Evolutionary conservation across 805 yeast genomes (phyloP), one percentile per base, ranked within the genome.

Genomic region (Candida nonsorbophila): DNA sequence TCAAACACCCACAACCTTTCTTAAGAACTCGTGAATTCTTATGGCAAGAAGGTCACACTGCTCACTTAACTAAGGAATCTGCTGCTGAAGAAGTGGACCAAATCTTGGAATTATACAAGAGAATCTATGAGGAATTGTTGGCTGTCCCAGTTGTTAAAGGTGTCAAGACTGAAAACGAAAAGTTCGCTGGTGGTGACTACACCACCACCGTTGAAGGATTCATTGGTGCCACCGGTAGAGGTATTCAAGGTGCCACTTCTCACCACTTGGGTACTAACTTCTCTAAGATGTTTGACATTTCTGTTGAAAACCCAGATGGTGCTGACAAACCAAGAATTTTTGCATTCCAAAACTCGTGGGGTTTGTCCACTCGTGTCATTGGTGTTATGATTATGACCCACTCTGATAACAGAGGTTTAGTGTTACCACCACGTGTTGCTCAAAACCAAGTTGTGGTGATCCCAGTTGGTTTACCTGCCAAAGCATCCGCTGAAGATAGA

Each of bases 21-120:
- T 68, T 92, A 55, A 84, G 99, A 75, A 94, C 98, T 9, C 83
- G 99, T 69, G 99, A 92, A 67, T 92, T 92, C 67, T 72, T 92
- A 61, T 92, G 99, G 99, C 99, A 92, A 69, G 99, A 92, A 69
- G 99, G 99, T 48, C 99, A 92, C 69, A 92, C 98, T 28, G 98
- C 95, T 32, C 95, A 85, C 59, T 73, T 94, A 53, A 83, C 94
- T 33, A 61, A 68, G 41, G 84, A 78, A 38, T 92, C 75, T 37
- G 96, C 98, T 18, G 71, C 73, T 37, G 67, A 67, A 35, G 97
- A 92, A 67, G 97, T 90, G 18, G 53, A 74, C 47, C 80, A 80
- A 58, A 90, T 94, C 51, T 76, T 88, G 55, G 92, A 84, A 40
- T 79, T 75, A 63, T 92, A 92, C 60, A 80, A 82, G 38, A 77